Evolutionary conservation across 1,139 yeast genomes (phyloP).

Genomic region (Blastobotrys illinoisensis): DNA sequence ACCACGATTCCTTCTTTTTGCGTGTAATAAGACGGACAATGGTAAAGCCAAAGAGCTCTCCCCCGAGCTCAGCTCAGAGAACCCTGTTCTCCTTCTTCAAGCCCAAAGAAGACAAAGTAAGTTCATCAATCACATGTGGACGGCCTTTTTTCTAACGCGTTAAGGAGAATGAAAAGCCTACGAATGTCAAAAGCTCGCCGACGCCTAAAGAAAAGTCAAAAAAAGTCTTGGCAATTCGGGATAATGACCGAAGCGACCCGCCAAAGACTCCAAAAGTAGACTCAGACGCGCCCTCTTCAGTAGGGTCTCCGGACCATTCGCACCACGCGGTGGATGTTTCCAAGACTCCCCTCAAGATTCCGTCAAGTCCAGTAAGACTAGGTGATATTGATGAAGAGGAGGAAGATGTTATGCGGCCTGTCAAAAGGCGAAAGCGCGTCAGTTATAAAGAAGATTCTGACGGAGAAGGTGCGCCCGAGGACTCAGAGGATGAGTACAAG

Average conservation of each 20-base stretch:
- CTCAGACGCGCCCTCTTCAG: not conserved
- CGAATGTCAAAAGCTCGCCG: not conserved
- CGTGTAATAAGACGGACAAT: not conserved
- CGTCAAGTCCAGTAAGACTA: conserved; percentile 4
- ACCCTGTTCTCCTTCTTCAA: conserved; percentile 22
- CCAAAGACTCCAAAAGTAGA: not conserved
- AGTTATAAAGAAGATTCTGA: conserved; percentile 13
- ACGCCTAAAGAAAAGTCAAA: not conserved
- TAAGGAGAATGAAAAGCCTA: conserved; percentile 13
- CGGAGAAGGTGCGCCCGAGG: conserved; percentile 11
- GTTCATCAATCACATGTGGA: too few species aligned
- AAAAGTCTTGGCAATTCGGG: not conserved
- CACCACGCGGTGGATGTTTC: not conserved
- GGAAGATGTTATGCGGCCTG: conserved; percentile 8
- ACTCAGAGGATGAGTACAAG: conserved; percentile 13
- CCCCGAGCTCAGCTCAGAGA: conserved; percentile 16
- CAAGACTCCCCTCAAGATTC: not conserved
- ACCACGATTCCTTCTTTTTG: not conserved
- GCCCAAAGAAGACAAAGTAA: conserved; percentile 3
- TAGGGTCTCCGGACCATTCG: not conserved
- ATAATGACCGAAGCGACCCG: not conserved
- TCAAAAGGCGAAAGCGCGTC: conserved; percentile 9
- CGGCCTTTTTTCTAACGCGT: not conserved
- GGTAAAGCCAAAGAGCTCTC: conserved; percentile 5
- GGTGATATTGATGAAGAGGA: conserved; percentile 17